Conservation (phyloP, 805 yeast species). For the Cyberlindnera bimundalis region DNA sequence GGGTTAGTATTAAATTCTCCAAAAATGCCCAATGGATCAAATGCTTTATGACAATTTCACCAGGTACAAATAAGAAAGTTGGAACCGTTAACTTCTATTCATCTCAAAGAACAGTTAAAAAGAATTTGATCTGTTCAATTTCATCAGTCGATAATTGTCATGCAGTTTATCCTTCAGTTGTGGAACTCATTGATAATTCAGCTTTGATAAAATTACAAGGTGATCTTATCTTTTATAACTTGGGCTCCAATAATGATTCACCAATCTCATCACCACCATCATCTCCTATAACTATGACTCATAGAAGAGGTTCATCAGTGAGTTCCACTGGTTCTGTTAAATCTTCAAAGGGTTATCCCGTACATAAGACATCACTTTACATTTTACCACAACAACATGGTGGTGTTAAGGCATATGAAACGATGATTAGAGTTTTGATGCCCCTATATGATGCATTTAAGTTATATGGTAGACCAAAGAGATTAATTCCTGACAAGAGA, state of each 20-base stretch:
- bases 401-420: constrained; percentile 69
- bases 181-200: constrained; percentile 53
- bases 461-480: constrained; percentile 71
- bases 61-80: constrained; percentile 34
- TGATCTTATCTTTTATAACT: constrained; percentile 40
- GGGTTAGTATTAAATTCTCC: constrained; percentile 62
- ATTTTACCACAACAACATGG: constrained; percentile 70
- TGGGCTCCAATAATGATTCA: constrained; percentile 9
- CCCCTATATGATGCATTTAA: constrained; percentile 70
- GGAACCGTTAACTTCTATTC: constrained; percentile 55
- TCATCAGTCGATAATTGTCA: constrained; percentile 42
- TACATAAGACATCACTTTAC: constrained; percentile 34
- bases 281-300: background rate
- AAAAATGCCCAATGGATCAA: constrained; percentile 57
- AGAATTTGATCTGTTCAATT: constrained; percentile 48
- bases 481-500: constrained; percentile 53
- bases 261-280: constrained; percentile 8
- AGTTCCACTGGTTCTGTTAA: constrained; percentile 13
- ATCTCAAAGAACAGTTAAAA: constrained; percentile 45
- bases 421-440: constrained; percentile 64
- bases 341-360: constrained; percentile 8
- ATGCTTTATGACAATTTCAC: constrained; percentile 48
- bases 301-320: constrained; percentile 8
- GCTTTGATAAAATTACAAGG: constrained; percentile 55
- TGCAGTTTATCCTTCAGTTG: constrained; percentile 53